Conservation (phyloP, 2,329 filamentous ascomycete genomes). For the Venturiaceae sp. region DNA sequence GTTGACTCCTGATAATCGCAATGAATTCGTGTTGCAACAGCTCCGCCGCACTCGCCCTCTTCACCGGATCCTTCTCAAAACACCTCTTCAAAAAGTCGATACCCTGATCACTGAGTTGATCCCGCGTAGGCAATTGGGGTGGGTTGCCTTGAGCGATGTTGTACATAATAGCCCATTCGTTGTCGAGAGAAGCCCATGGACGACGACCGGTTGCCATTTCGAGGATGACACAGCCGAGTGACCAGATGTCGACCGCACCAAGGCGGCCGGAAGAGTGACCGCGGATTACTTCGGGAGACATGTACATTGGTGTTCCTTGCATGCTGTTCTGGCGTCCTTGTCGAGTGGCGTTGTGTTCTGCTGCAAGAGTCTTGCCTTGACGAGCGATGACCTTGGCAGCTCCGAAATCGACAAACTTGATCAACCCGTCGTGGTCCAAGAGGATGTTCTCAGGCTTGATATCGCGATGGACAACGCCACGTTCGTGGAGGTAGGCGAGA, state of each 20-base stretch:
- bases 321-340: conserved; percentile 66
- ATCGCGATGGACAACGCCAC: conserved; percentile 87
- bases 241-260: conserved; percentile 92
- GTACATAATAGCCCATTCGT: conserved; percentile 99
- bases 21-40: conserved; percentile 92
- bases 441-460: conserved; percentile 98
- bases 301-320: conserved; percentile 95
- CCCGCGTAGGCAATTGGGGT: conserved; percentile 68
- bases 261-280: conserved; percentile 66
- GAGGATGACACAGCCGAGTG: conserved; percentile 87
- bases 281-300: conserved; percentile 98
- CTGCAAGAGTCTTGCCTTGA: conserved; percentile 77
- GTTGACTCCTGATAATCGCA: conserved; percentile 34
- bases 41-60: conserved; percentile 74
- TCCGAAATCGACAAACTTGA: conserved; percentile 98
- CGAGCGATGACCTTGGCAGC: conserved; percentile 94
- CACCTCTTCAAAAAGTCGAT: conserved; percentile 83
- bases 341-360: conserved; percentile 45
- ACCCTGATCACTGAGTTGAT: conserved; percentile 76
- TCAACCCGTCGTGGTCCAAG: conserved; percentile 93
- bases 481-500: conserved; percentile 84
- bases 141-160: conserved; percentile 97
- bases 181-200: conserved; percentile 92
- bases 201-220: conserved; percentile 95
- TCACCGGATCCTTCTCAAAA: conserved; percentile 74